Evolutionary conservation across 768 basidiomycete genomes (phyloP).

Genomic region (Lactarius psammicola): DNA sequence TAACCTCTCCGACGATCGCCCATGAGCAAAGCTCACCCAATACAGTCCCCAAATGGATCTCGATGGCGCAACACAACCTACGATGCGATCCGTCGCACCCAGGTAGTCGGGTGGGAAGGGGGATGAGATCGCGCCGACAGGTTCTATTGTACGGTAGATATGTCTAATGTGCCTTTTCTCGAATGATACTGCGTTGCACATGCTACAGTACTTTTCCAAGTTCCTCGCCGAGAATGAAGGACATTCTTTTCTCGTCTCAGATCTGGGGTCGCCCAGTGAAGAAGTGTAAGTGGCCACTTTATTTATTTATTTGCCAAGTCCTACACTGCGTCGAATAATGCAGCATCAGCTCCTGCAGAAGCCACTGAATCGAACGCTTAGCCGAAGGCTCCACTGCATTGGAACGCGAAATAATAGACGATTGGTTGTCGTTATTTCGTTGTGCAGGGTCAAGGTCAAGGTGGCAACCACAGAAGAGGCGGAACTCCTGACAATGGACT

Average conservation of each 20-base stretch:
- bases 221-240: not conserved
- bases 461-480: conserved; percentile 12
- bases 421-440: not conserved
- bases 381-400: not conserved
- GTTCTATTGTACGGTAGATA: not conserved
- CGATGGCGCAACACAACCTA: not conserved
- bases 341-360: not conserved
- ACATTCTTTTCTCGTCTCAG: not conserved
- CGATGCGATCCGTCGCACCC: conserved; percentile 7
- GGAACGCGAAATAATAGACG: not conserved
- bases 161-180: not conserved
- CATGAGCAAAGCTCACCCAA: not conserved
- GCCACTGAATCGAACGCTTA: conserved; percentile 1
- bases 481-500: not conserved
- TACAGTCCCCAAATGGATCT: conserved; percentile 10
- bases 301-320: not conserved
- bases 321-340: not conserved
- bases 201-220: not conserved
- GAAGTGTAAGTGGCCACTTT: not conserved
- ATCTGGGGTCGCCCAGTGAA: not conserved
- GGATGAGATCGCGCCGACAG: conserved; percentile 4
- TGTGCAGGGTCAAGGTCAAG: not conserved
- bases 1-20: conserved; percentile 10
- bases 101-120: not conserved
- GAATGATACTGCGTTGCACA: not conserved